Evolutionary conservation across 208 protist genomes (phyloP), one percentile per base, ranked within the genome.

Genomic region (Phytomonas francai): DNA sequence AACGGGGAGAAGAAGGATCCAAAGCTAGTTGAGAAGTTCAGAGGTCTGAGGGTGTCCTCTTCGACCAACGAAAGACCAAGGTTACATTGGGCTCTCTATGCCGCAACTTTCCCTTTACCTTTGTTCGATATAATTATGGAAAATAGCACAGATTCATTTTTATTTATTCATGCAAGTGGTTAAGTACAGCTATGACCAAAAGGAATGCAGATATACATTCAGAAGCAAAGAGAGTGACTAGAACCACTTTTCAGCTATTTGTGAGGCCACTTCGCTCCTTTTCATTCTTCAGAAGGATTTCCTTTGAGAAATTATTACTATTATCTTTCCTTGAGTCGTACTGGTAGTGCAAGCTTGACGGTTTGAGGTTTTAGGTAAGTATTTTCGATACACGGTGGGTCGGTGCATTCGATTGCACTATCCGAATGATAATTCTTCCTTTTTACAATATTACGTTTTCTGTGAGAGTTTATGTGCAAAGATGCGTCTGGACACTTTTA

Each of bases 401-500:
- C 3, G 33, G 8, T 36, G 33, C 8, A n/a, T 64, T n/a, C 8
- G 31, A 28, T 64, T 31, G 60, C 16, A 34, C 29, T 30, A 32
- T 64, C 14, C 14, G 39, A 64, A 36, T 64, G 39, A 64, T 34
- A 28, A 34, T 64, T 34, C 29, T 64, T 34, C 29, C 29, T 34
- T 64, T n/a, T 64, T 31, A 4, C n/a, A 31, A 7, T 56, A 30
- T 7, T 57, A 42, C 27, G 5, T 36, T 36, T 36, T 36, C 33
- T 36, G 33, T 36, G 33, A 3, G 33, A 36, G 33, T 12, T 25
- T 22, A 9, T 54, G 45, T 54, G 45, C 45, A 25, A 19, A 54
- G 8, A 19, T 54, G 45, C 2, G 19, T 54, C 45, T 54, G 45
- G 45, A 25, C 45, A 25, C 19, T 9, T 7, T 19, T 54, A 22